Evolutionary conservation across 257 asterid genomes (phyloP).

Genomic region (Nicotiana tomentosiformis): DNA sequence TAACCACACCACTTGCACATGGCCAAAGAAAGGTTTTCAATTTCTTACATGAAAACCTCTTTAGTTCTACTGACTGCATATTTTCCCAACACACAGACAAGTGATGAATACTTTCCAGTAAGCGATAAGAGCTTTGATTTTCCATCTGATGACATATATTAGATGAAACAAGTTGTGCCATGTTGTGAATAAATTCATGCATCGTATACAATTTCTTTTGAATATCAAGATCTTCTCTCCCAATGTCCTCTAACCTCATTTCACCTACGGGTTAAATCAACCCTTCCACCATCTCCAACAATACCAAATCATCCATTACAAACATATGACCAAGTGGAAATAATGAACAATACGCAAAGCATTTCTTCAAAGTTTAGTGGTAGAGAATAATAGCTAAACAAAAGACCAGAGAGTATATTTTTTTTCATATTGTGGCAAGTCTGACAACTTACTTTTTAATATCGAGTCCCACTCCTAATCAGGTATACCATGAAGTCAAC

Average conservation of each 20-base stretch:
- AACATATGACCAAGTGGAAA: slow-evolving; percentile 26
- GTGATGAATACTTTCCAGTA: slow-evolving; percentile 20
- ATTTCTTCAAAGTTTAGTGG: slow-evolving; percentile 25
- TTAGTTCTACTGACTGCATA: neutral
- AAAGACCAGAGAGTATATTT: slow-evolving; percentile 22
- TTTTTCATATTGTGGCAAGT: slow-evolving; percentile 20
- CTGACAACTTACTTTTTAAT: slow-evolving; percentile 30
- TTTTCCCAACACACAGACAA: slow-evolving; percentile 11
- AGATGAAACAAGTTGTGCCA: slow-evolving; percentile 27
- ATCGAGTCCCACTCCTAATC: slow-evolving; percentile 24
- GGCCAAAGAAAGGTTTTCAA: slow-evolving; percentile 24
- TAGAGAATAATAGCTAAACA: slow-evolving; percentile 32
- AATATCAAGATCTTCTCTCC: slow-evolving; percentile 4
- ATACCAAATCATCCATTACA: slow-evolving; percentile 21
- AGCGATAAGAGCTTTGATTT: neutral
- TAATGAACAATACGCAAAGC: slow-evolving; percentile 37
- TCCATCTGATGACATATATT: slow-evolving; percentile 12
- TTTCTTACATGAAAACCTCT: slow-evolving; percentile 15
- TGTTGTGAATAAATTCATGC: slow-evolving; percentile 33
- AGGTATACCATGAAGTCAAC: slow-evolving; percentile 21
- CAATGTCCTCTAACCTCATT: slow-evolving; percentile 27
- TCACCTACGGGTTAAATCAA: slow-evolving; percentile 22
- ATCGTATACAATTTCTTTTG: slow-evolving; percentile 19
- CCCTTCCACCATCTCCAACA: slow-evolving; percentile 38
- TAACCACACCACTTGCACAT: neutral